A percentile compares a stretch with the other conserved stretches of the same genome.
These are phyloP conservation scores for Aquanectria penicillioides DNA, from an alignment of 2,329 filamentous ascomycete species.

Conservation along the genomic window DNA sequence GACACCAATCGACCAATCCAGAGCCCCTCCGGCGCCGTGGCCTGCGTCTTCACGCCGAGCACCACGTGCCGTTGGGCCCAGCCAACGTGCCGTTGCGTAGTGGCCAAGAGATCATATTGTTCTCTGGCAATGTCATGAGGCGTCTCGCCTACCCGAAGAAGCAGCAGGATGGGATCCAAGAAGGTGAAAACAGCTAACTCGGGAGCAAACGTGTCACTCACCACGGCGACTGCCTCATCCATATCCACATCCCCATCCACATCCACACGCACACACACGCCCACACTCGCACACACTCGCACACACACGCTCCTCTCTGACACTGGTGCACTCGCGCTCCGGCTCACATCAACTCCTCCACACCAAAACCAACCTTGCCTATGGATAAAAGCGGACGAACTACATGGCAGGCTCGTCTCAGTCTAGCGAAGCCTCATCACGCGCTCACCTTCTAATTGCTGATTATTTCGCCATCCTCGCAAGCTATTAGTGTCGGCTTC, in stretches of 20 bases:
- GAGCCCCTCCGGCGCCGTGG: not conserved
- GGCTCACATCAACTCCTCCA: no score
- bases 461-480: constrained; percentile 9
- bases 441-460: constrained; percentile 12
- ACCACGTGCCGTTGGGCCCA: constrained; percentile 11
- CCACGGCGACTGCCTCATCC: no score
- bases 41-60: constrained; percentile 3
- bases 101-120: constrained; percentile 7
- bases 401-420: not conserved
- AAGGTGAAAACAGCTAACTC: constrained; percentile 20
- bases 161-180: constrained; percentile 16
- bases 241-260: constrained; percentile 9
- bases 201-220: constrained; percentile 7
- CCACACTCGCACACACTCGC: not conserved
- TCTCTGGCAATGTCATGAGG: not conserved
- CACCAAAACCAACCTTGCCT: no score
- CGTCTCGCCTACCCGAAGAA: constrained; percentile 25
- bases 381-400: not conserved
- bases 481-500: not conserved
- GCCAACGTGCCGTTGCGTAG: constrained; percentile 9
- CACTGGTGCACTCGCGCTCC: not conserved
- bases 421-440: constrained; percentile 9
- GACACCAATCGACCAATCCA: constrained; percentile 2
- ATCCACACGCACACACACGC: not conserved
- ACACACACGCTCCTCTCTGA: not conserved